Base-by-base conservation (phyloP, 2,329 filamentous ascomycete species). In the Colletotrichum simmondsii region DNA sequence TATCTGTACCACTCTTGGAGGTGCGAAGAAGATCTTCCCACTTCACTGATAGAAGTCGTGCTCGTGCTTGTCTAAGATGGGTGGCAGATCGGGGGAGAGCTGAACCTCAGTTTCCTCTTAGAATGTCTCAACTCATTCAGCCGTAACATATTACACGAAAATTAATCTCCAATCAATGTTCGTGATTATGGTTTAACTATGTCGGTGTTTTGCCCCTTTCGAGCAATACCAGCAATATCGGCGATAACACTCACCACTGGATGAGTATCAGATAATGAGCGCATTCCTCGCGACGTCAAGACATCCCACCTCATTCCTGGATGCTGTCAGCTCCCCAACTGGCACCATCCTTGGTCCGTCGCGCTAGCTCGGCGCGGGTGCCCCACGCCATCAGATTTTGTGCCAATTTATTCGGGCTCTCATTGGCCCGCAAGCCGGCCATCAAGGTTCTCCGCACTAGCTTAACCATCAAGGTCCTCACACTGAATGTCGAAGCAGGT, bases 381-480 rank as follows among this genome's bases (percentile, higher is more conserved):
- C 26, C 16, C 30, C 60, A 46, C 60, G 19, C 24, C 22, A 14
- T 70, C 49, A 37, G 32, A 61, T 42, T 61, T 52, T 60, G 52
- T 14, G 35, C 58, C 22, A 59, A 42, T 63, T 58, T 60, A 16
- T 64, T 42, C 12, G n/a, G 19, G 3, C 32, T 37, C 30, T 59
- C 24, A 72, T 70, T 70, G 70, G 70, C 30, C 35, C 10, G 11
- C 16, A 14, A 24, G 16, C 8, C 61, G 49, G 56, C 71, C 71
- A 65, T 73, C 71, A 65, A 57, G 66, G 71, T 73, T 65, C 71
- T 73, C 66, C 71, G 46, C 61, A 53, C 70, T 71, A 73, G 66
- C 19, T 70, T 54, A 19, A 37, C 71, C 71, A 73, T 73, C 71
- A 70, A 64, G 71, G 71, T 73, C 54, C 71, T 65, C 71, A 56